These are phyloP conservation scores for Phytophthora pinifolia DNA, from an alignment of 352 stramenopile species.

Conservation along the genomic window DNA sequence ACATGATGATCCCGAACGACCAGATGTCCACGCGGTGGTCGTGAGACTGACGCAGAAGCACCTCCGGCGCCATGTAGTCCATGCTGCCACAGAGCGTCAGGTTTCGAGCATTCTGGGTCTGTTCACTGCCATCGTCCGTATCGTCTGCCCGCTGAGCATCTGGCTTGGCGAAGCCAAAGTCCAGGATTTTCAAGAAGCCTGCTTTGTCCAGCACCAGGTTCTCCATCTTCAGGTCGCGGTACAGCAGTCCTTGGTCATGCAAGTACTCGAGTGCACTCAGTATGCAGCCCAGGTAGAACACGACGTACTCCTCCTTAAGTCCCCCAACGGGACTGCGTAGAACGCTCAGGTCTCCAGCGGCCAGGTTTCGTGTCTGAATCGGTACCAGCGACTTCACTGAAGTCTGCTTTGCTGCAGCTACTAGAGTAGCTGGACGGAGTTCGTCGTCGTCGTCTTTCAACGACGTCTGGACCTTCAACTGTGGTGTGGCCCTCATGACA, in stretches of 20 bases:
- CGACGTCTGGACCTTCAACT: constrained; percentile 8
- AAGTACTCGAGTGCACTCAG: constrained; percentile 75
- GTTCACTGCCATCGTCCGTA: constrained; percentile 24
- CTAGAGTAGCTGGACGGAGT: constrained; percentile 14
- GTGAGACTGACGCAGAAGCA: constrained; percentile 59
- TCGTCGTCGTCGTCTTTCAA: constrained; percentile 21
- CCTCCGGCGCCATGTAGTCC: constrained; percentile 84
- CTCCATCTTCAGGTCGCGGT: constrained; percentile 91
- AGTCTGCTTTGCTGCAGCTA: constrained; percentile 2
- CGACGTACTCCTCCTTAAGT: constrained; percentile 53
- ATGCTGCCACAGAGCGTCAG: constrained; percentile 77
- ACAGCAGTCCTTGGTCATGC: constrained; percentile 69
- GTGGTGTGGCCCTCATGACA: not conserved
- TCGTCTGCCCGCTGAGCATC: constrained; percentile 33
- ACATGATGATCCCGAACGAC: constrained; percentile 88
- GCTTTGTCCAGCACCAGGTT: constrained; percentile 85
- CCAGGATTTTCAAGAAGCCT: constrained; percentile 88
- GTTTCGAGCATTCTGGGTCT: constrained; percentile 43
- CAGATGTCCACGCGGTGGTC: constrained; percentile 78
- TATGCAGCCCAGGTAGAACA: constrained; percentile 93
- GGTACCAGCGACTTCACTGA: not conserved
- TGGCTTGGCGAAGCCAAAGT: constrained; percentile 79
- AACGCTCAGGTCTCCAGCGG: constrained; percentile 11
- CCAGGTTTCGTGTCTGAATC: constrained; percentile 13
- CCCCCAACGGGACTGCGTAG: constrained; percentile 47